phyloP scores from a whole-genome alignment of 2,329 filamentous ascomycete species.

The Berkeleyomyces rouxiae region DNA sequence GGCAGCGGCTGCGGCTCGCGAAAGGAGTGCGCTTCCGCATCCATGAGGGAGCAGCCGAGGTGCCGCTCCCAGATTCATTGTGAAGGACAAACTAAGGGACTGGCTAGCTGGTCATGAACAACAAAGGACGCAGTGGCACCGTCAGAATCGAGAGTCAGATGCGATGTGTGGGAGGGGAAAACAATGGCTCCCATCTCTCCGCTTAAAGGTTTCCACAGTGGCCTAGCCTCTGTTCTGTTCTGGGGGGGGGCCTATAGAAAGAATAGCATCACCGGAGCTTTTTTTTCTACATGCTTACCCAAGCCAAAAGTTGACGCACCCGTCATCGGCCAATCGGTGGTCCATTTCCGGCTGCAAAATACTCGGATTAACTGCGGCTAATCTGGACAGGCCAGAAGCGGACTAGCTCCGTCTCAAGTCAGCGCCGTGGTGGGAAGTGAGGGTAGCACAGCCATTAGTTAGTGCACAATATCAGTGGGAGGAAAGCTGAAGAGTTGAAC shows the following conservation, averaged over 20 bases:
- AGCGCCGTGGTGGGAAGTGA: too few species aligned
- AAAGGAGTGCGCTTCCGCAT: slow-evolving; percentile 5
- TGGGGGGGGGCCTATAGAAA: neutral
- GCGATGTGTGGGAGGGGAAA: neutral
- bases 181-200: neutral
- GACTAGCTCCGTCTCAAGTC: too few species aligned
- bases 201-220: neutral
- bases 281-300: neutral
- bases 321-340: neutral
- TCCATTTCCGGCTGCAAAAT: neutral
- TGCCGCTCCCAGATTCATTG: slow-evolving; percentile 33
- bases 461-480: too few species aligned
- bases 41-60: slow-evolving; percentile 29
- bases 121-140: neutral
- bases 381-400: too few species aligned
- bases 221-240: neutral
- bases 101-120: slow-evolving; percentile 4
- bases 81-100: slow-evolving; percentile 18
- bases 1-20: neutral
- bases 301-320: neutral
- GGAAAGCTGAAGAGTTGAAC: too few species aligned
- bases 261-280: neutral
- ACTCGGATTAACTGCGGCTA: neutral
- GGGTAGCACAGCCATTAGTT: too few species aligned
- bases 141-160: neutral